phyloP scores from a whole-genome alignment of 75 land plant genomes.

The Selaginella tamariscina region DNA sequence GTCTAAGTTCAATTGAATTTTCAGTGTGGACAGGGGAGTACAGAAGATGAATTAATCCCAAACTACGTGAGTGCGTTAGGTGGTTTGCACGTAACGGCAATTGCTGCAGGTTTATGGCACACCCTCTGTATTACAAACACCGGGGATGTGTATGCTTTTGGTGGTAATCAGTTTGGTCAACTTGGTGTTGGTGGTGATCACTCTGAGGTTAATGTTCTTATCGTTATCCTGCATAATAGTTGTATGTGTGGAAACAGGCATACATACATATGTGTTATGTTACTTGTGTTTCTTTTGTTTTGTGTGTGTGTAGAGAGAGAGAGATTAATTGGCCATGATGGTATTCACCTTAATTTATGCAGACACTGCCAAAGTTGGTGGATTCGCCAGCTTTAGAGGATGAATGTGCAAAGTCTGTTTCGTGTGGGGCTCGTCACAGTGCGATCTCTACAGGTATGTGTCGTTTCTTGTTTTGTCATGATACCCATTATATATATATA shows the following conservation, averaged over 20 bases:
- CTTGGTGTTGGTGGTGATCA: conserved; percentile 87
- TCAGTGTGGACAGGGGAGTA: conserved; percentile 96
- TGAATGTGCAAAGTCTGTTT: conserved; percentile 45
- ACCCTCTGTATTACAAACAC: conserved; percentile 74
- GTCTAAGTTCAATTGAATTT: too few relatives aligned
- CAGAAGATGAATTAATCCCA: conserved; percentile 90
- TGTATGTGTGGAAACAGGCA: too few relatives aligned
- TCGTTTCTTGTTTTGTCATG: neutral
- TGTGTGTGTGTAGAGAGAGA: too few relatives aligned
- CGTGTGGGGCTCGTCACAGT: conserved; percentile 98
- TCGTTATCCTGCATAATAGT: neutral
- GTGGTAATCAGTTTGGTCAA: conserved; percentile 99
- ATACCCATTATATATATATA: too few relatives aligned
- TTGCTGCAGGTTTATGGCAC: conserved; percentile 97
- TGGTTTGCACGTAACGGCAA: conserved; percentile 51
- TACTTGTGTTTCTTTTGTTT: too few relatives aligned
- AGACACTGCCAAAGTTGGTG: conserved; percentile 87
- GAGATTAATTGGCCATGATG: too few relatives aligned
- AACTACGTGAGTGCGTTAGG: conserved; percentile 68
- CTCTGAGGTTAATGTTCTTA: conserved; percentile 61
- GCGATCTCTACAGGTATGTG: conserved; percentile 68
- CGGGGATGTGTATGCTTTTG: conserved; percentile 91
- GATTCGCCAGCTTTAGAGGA: conserved; percentile 73
- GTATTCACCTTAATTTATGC: too few relatives aligned
- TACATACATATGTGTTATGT: too few relatives aligned